Conservation (phyloP, 1,284 basidiomycete genomes). For the Fomes fomentarius region DNA sequence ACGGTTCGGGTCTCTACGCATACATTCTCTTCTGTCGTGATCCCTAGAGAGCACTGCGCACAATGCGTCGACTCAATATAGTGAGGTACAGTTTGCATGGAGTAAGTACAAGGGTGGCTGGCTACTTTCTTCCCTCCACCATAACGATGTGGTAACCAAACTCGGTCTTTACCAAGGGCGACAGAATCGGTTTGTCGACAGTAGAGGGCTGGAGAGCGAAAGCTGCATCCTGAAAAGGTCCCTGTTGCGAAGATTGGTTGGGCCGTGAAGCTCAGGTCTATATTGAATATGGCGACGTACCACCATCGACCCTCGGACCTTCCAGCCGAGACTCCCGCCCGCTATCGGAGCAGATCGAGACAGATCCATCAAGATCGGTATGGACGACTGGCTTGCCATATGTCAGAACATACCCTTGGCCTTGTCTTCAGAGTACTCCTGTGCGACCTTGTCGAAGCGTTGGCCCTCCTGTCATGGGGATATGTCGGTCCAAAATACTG, state of each 20-base stretch:
- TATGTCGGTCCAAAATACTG: too few species aligned
- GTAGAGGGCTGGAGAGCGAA: constrained; percentile 78
- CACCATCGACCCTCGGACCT: constrained; percentile 82
- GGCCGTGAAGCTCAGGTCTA: too few species aligned
- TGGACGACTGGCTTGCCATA: not conserved
- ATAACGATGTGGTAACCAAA: constrained; percentile 90
- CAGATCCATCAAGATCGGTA: not conserved
- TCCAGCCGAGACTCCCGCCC: constrained; percentile 85
- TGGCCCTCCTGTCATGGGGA: constrained; percentile 64
- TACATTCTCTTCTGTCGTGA: too few species aligned
- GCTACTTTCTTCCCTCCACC: constrained; percentile 78
- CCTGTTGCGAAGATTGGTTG: constrained; percentile 35
- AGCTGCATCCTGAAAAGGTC: constrained; percentile 82
- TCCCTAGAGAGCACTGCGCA: too few species aligned
- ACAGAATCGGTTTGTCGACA: constrained; percentile 73
- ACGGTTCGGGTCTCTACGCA: too few species aligned
- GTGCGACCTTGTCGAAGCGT: constrained; percentile 82
- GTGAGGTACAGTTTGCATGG: not conserved
- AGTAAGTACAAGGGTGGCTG: too few species aligned
- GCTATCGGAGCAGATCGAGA: constrained; percentile 42
- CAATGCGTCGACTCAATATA: not conserved
- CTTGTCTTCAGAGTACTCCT: constrained; percentile 88
- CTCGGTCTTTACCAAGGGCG: constrained; percentile 76
- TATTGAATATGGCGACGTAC: constrained; percentile 34
- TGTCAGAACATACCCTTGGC: constrained; percentile 69